Evolutionary conservation across 768 basidiomycete genomes (phyloP), one percentile per base, ranked within the genome.

Genomic region (Suillus discolor): DNA sequence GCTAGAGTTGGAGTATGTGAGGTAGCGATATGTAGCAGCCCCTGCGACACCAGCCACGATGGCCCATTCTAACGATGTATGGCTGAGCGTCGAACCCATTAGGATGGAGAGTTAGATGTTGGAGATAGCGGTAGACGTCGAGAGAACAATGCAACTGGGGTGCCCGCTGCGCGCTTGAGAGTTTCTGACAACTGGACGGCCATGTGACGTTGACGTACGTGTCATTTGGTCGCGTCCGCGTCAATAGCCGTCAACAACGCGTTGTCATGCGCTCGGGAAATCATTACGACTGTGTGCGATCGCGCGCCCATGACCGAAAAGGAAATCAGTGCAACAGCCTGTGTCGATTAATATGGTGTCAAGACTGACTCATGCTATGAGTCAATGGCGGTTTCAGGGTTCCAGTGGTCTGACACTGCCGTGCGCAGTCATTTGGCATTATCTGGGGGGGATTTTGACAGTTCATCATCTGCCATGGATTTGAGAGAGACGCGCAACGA

Each of bases 51-150:
- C 76, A 38, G 76, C 73, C 34, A 74, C 72, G 51, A 82, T 36
- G 36, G 79, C 74, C 49, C 74, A 66, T 68, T 85, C 80, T 25
- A 80, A 63, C 23, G 81, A 73, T 15, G 85, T 61, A 45, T 76
- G 73, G 66, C 85, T 86, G 65, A 82, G 80, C 62, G 81, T 70
- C 25, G 81, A 78, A 54, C 85, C 84, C 85, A 85, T 85, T 16
- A 57, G 65, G 28, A 20, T 1, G 18, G 31, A 31, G 53, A 20
- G 16, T 49, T 3, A 6, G 3, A 25, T 51, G 31, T 15, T 3
- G 39, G 36, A 53, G 61, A 8, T 18, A n/a, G 23, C n/a, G 45
- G 55, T 39, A 41, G 42, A 4, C 12, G 65, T 47, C 20, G 16
- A 49, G 65, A 54, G 60, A 31, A 41, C 59, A 18, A 39, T 60